Evolutionary conservation across 108 stramenopile species (phyloP).

Genomic region (Craspedostauros australis): DNA sequence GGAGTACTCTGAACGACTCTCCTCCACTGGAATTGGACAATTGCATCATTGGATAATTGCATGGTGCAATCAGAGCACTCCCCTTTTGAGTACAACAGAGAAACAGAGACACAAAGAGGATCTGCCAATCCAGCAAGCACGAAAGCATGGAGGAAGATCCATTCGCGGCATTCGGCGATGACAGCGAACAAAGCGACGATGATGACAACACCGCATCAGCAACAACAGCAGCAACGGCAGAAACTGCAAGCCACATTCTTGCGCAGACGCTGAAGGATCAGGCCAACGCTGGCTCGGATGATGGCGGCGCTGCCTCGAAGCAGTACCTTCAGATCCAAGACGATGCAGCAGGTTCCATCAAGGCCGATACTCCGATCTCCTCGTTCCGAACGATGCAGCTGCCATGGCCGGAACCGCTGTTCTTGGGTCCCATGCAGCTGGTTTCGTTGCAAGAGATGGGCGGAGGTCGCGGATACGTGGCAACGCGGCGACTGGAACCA

Average conservation of each 20-base stretch:
- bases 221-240: not conserved
- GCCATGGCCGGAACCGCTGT: conserved; percentile 39
- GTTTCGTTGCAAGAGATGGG: conserved; percentile 32
- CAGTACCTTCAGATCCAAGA: not conserved
- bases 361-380: conserved; percentile 8
- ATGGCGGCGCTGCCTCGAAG: not conserved
- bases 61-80: too few relatives aligned
- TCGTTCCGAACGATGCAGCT: conserved; percentile 7
- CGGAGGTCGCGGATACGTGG: conserved; percentile 72
- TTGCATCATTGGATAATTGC: too few relatives aligned
- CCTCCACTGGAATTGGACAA: too few relatives aligned
- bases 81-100: too few relatives aligned
- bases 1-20: too few relatives aligned
- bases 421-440: conserved; percentile 40
- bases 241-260: not conserved
- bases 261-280: conserved; percentile 13
- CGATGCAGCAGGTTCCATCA: not conserved
- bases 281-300: conserved; percentile 13
- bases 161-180: conserved; percentile 21
- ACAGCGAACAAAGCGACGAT: conserved; percentile 12
- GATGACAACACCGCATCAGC: not conserved
- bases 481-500: conserved; percentile 37
- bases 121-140: too few relatives aligned
- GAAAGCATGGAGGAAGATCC: conserved; percentile 35
- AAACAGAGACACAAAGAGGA: too few relatives aligned